Conservation (phyloP, 108 stramenopile genomes). For the Cyclotella choctawhatcheeana region DNA sequence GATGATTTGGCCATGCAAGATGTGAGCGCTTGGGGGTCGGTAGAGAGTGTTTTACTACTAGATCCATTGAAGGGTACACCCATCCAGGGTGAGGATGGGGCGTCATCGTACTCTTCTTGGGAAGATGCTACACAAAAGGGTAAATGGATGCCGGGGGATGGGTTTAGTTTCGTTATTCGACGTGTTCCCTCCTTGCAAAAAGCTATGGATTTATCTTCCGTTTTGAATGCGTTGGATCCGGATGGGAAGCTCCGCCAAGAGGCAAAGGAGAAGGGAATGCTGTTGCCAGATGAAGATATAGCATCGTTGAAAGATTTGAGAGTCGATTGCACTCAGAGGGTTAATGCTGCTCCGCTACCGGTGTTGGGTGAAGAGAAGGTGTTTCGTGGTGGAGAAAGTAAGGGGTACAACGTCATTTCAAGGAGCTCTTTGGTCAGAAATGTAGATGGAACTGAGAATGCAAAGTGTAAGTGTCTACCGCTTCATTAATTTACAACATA, state of each 20-base stretch:
- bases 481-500: no score
- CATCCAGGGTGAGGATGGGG: constrained; percentile 31
- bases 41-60: constrained; percentile 70
- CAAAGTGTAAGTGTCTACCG: constrained; percentile 50
- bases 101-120: constrained; percentile 54
- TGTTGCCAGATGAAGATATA: constrained; percentile 63
- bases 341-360: constrained; percentile 60
- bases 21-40: constrained; percentile 78
- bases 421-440: constrained; percentile 60
- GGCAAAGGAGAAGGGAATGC: constrained; percentile 55
- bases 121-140: constrained; percentile 63
- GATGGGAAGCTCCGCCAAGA: constrained; percentile 69
- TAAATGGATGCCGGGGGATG: constrained; percentile 75
- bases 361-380: constrained; percentile 53
- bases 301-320: constrained; percentile 59
- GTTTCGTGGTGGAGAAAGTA: constrained; percentile 56
- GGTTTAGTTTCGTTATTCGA: constrained; percentile 79
- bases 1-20: constrained; percentile 67
- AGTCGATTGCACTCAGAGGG: constrained; percentile 57
- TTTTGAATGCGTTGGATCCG: constrained; percentile 77
- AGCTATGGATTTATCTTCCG: constrained; percentile 65
- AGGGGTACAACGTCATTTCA: constrained; percentile 75
- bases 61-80: constrained; percentile 49
- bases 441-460: constrained; percentile 68
- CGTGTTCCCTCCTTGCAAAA: constrained; percentile 72